Base-by-base conservation (phyloP, 176 grass and related monocot genomes). In the Cymbopogon citratus region DNA sequence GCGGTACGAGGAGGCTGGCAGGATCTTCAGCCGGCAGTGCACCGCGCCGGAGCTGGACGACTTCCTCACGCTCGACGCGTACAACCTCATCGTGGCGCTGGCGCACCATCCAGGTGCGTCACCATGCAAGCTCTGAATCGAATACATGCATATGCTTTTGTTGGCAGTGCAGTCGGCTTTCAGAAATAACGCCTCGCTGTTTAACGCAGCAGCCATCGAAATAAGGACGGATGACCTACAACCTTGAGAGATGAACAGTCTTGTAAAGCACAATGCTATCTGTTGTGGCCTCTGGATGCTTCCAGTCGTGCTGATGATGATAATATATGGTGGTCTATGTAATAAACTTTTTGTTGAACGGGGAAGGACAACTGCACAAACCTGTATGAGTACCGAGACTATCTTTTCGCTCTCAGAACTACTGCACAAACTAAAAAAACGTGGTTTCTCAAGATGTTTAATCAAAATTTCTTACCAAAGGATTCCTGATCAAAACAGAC, bases 1-100 rank as follows among this genome's bases (percentile, higher is more conserved):
- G 0, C 49, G 73, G 85, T 98, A 91, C 73, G 72, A 24, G 21
- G 87, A 91, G 82, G 95, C 92, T 8, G 83, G 82, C 51, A 79
- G 73, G 92, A 85, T 95, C 40, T 98, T 98, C 81, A 38, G 57
- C 59, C 77, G 77, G 82, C 96, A 95, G 76, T 95, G 92, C 86
- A 84, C 70, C 0, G 87, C 93, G 29, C 59, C 90, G 14, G 92
- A 95, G 86, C 90, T 98, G 10, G 87, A 88, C 34, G 92, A 98
- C 80, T 98, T 98, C 80, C 87, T 98, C 39, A 98, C 96, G 16
- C 90, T 98, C 26, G 83, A 98, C 74, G 92, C 92, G 28, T 98
- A 93, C 80, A 86, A 89, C 81, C 79, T 87, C 44, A 91, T 95
- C 57, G 90, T 95, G n/a, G 84, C 72, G 71, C 83, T 95, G n/a